Percentiles rank a stretch among this genome's conserved stretches.
phyloP scores from a whole-genome alignment of 2,329 filamentous ascomycete genomes.

The Cryphonectria radicalis region DNA sequence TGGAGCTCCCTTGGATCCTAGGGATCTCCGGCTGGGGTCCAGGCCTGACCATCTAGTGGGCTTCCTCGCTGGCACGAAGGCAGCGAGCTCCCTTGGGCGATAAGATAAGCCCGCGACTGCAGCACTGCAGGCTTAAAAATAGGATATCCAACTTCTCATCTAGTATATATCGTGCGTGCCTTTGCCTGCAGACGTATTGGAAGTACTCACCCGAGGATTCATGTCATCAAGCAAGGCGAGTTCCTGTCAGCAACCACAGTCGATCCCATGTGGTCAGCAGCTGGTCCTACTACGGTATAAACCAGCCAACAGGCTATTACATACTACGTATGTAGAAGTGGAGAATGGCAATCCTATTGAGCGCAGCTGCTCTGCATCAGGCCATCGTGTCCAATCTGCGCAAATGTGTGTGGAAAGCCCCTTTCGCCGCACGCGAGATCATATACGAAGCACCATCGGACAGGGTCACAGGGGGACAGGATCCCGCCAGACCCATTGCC shows the following conservation, averaged over 20 bases:
- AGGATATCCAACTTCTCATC: not conserved
- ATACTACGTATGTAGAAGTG: not conserved
- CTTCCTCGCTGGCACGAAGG: not conserved
- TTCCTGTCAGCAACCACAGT: not conserved
- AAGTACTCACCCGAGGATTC: not conserved
- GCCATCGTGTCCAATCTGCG: conserved; percentile 8
- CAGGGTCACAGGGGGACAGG: not conserved
- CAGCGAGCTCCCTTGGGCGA: conserved; percentile 4
- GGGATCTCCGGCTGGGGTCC: not conserved
- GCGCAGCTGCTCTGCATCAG: conserved; percentile 5
- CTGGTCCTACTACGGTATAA: not conserved
- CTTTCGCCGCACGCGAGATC: not conserved
- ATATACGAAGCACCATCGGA: not conserved
- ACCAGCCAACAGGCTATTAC: not conserved
- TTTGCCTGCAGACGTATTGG: not conserved
- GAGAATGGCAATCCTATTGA: not conserved
- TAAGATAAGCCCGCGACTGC: conserved; percentile 1
- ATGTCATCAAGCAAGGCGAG: not conserved
- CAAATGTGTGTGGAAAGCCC: not conserved
- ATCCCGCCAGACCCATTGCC: too few relatives aligned
- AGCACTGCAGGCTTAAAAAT: not conserved
- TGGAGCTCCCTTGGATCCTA: conserved; percentile 16
- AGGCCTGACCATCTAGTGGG: not conserved
- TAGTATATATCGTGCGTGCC: not conserved
- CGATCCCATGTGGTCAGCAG: not conserved